phyloP scores from a whole-genome alignment of 805 yeast genomes.

The Brettanomyces nanus region DNA sequence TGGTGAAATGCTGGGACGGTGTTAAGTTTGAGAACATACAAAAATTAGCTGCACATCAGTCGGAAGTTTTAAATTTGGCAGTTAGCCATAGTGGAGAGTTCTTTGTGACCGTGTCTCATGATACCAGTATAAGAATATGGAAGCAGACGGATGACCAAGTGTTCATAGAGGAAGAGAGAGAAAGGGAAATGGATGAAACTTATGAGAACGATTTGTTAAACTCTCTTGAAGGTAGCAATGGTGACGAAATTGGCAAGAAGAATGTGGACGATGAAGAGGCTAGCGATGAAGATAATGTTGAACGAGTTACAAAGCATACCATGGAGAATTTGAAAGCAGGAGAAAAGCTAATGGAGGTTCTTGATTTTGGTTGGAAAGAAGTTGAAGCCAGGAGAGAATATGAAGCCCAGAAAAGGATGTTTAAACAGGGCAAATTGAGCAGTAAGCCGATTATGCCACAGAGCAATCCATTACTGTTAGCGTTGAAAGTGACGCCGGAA shows the following conservation, averaged over 20 bases:
- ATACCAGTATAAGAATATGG: conserved; percentile 92
- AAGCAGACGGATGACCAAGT: conserved; percentile 88
- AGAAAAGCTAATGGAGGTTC: conserved; percentile 84
- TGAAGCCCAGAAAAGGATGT: conserved; percentile 29
- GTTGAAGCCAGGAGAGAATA: conserved; percentile 49
- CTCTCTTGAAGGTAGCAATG: conserved; percentile 47
- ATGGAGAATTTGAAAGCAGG: conserved; percentile 91
- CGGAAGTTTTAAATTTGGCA: conserved; percentile 92
- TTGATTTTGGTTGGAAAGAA: conserved; percentile 74
- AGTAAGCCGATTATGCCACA: conserved; percentile 52
- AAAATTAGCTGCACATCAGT: conserved; percentile 75
- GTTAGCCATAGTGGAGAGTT: conserved; percentile 63
- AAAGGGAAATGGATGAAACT: conserved; percentile 87
- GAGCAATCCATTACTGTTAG: conserved; percentile 64
- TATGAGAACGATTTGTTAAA: conserved; percentile 75
- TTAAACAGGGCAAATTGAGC: conserved; percentile 34
- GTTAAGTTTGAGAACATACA: conserved; percentile 93
- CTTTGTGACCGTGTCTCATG: conserved; percentile 82
- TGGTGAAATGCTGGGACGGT: conserved; percentile 97
- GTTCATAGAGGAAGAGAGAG: conserved; percentile 95
- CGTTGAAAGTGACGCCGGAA: conserved; percentile 64
- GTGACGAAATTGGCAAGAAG: conserved; percentile 30
- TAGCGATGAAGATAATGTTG: conserved; percentile 44
- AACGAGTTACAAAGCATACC: conserved; percentile 72
- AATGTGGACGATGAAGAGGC: conserved; percentile 27